Base-by-base conservation (phyloP, 2,329 filamentous ascomycete genomes). In the Plenodomus tracheiphilus region DNA sequence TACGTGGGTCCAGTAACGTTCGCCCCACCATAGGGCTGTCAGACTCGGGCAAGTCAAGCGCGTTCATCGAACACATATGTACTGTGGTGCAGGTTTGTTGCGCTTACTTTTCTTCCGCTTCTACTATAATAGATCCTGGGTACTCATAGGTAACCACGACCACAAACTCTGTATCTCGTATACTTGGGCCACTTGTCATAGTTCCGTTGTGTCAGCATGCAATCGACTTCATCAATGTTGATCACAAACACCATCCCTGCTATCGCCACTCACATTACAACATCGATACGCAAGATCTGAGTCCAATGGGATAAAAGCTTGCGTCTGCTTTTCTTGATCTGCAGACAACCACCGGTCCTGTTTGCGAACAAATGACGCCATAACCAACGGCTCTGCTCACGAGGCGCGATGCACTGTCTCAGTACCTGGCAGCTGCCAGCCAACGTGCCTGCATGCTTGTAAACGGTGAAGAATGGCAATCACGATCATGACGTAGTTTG, bases 401-500 rank as follows among this genome's bases (percentile, higher is more conserved):
- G 28, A 11, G 28, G 28, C 28, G 11, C 13, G 28, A 32, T 36
- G 41, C 34, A 18, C 42, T 41, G 38, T 46, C 43, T 39, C 49
- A 28, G 30, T 44, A 15, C 47, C 35, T 42, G 35, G 42, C 47
- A 45, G 28, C 41, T 53, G 47, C 39, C 44, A 48, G 42, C 37
- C 49, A 46, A 42, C 38, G 38, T 46, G 51, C 42, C 49, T 51
- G 42, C 46, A 39, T 42, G 41, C 45, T 25, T 18, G 32, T 42
- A 47, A 44, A 46, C 30, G 43, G 13, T 32, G 15, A 32, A 32
- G 28, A 32, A 4, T 8, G 49, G 51, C 40, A 54, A 46, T 38
- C 22, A 39, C 42, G 25, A 41, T 16, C 34, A 65, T 68, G 65
- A 68, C 64, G 64, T 67, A 66, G 49, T 34, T 47, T 28, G 25